Evolutionary conservation across 306 rosid genomes (phyloP), one percentile per base, ranked within the genome.

Genomic region (Trifolium dubium): DNA sequence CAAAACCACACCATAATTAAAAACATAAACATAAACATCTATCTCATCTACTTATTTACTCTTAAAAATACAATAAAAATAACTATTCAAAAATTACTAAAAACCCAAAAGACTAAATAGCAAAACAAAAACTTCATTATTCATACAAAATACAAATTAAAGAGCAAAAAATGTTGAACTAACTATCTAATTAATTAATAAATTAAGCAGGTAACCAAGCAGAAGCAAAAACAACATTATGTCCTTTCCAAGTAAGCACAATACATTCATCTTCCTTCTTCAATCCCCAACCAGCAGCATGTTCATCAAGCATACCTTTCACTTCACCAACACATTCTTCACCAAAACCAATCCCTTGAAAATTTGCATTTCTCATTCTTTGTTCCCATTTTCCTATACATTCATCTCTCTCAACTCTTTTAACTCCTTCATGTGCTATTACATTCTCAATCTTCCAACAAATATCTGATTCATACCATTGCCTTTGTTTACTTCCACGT

Each of bases 241-340:
- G 99, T 0, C 99, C 99, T 79, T 94, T 94, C 99, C 99, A 94
- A 0, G 99, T 94, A 29, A 94, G 95, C 60, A 94, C 83, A 71
- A 94, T 79, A 71, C 87, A 80, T 5, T 89, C 86, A 3, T 91
- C 97, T 37, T 92, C 99, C 66, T 83, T 92, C 96, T 94, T 94
- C 62, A 89, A 58, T 2, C 99, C 99, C 99, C 99, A 94, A 1
- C 99, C 99, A 1, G 95, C 97, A 1, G 99, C 95, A 74, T 94
- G 96, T 70, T 92, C 97, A 61, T 92, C 99, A 0, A 94, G 95
- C 97, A 92, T 92, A 0, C 73, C 55, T 81, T 88, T 92, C 61
- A 92, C 95, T 80, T 94, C 98, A 28, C 67, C 66, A 15, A 88
- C 85, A 1, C 85, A 85, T 0, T 92, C 99, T 1, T 92, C 99